Evolutionary conservation across 805 yeast species (phyloP).

Genomic region (Wickerhamiella domercqiae): DNA sequence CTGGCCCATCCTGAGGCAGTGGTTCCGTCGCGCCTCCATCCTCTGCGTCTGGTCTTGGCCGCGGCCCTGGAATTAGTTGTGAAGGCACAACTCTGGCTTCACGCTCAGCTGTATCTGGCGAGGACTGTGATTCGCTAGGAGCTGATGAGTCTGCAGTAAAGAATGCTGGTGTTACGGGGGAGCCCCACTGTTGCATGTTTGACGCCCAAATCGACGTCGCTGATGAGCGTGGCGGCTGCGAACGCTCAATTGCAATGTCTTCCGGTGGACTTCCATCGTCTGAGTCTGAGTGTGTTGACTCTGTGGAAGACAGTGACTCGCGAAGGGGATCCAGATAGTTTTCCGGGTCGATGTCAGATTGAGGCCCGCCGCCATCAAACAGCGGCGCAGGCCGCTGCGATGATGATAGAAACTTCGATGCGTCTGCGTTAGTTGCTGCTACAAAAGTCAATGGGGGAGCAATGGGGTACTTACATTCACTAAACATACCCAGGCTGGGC

Average conservation of each 20-base stretch:
- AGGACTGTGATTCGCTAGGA: slow-evolving; percentile 5
- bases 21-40: background rate
- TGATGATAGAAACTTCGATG: slow-evolving; percentile 24
- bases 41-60: no score
- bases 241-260: slow-evolving; percentile 20
- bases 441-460: background rate
- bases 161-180: background rate
- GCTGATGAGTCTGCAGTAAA: background rate
- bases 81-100: no score
- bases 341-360: slow-evolving; percentile 12
- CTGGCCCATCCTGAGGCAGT: background rate
- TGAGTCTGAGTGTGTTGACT: slow-evolving; percentile 7
- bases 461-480: slow-evolving; percentile 2
- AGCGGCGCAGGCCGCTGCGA: slow-evolving; percentile 22
- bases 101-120: background rate
- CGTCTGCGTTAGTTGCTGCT: slow-evolving; percentile 11
- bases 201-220: background rate
- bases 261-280: slow-evolving; percentile 19
- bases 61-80: no score
- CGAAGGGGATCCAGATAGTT: slow-evolving; percentile 13
- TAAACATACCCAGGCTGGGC: slow-evolving; percentile 2
- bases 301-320: slow-evolving; percentile 10
- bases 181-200: background rate
- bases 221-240: no score
- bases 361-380: slow-evolving; percentile 13